Conservation (phyloP, 768 basidiomycete species). For the Lactarius trivialis region DNA sequence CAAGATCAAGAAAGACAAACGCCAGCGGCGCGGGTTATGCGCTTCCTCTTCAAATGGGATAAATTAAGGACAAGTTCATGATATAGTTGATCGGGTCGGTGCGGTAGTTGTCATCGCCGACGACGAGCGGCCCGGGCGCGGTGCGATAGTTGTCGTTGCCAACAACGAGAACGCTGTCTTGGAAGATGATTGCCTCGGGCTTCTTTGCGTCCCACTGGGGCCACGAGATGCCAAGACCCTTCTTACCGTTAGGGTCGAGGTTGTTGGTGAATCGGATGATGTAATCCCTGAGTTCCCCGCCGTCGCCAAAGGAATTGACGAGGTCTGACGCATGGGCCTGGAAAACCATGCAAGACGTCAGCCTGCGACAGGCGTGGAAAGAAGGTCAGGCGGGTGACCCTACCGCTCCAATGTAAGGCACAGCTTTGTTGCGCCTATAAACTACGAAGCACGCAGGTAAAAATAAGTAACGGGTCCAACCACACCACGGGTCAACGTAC, state of each 20-base stretch:
- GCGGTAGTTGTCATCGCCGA: not conserved
- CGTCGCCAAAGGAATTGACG: constrained; percentile 3
- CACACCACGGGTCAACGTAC: not conserved
- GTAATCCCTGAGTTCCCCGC: constrained; percentile 21
- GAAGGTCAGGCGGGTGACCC: not conserved
- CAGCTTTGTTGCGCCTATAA: constrained; percentile 15
- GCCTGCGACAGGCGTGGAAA: not conserved
- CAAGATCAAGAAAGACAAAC: not conserved
- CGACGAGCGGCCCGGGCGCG: no score
- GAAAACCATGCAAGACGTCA: not conserved
- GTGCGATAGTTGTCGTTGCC: constrained; percentile 17
- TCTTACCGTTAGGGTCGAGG: constrained; percentile 19
- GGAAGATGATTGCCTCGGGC: constrained; percentile 15
- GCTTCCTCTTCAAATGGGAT: constrained; percentile 12
- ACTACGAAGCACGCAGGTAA: not conserved
- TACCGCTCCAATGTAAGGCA: constrained; percentile 20
- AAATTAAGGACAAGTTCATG: constrained; percentile 13
- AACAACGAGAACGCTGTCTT: not conserved
- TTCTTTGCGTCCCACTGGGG: constrained; percentile 15
- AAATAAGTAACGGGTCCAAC: no score
- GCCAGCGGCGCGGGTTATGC: not conserved
- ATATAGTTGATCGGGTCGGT: constrained; percentile 7
- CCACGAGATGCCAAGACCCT: constrained; percentile 12
- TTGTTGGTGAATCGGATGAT: constrained; percentile 17
- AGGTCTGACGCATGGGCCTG: constrained; percentile 14